Base-by-base conservation (phyloP, 1,284 basidiomycete genomes). In the Irpex sp. region DNA sequence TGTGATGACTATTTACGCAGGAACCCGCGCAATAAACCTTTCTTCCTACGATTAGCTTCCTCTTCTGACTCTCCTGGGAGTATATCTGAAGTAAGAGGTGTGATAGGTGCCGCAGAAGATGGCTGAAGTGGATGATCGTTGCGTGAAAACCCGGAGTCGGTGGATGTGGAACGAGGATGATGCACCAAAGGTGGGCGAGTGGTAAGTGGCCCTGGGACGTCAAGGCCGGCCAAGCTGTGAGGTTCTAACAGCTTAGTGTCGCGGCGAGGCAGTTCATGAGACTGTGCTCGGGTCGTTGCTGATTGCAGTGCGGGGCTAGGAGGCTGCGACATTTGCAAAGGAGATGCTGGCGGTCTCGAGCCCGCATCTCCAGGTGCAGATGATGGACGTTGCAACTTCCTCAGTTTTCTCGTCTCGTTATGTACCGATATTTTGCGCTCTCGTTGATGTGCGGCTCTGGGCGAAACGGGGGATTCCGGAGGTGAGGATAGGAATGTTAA, bases 131-230 rank as follows among this genome's bases (percentile, higher is more conserved):
- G 40, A n/a, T 37, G 47, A 8, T 61, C 54, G 19, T 64, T 64
- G 13, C 66, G 65, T 9, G 48, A 13, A 71, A 75, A 31, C 75
- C 75, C 72, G 1, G 81, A 81, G 66, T 83, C 82, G 0, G 78
- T 78, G 3, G 82, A 84, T 38, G 79, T 74, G 0, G 80, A 81
- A 68, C 68, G 62, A 15, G 64, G 60, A 56, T 68, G 67, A 36
- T 65, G 64, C 7, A 36, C 26, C 31, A 64, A 64, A 49, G 60
- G 36, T 5, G 67, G 57, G n/a, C 65, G 61, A 9, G 58, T 11
- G 26, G 63, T 61, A 6, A 57, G 44, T 34, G 64, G 57, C 5
- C 47, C 37, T 1, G 61, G 47, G 40, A 58, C 64, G 3, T 51
- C 57, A 6, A 47, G 51, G 7, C 7, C 49, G 38, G 17, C 31